Base-by-base conservation (phyloP, 768 basidiomycete genomes). In the Boletus bicolor region DNA sequence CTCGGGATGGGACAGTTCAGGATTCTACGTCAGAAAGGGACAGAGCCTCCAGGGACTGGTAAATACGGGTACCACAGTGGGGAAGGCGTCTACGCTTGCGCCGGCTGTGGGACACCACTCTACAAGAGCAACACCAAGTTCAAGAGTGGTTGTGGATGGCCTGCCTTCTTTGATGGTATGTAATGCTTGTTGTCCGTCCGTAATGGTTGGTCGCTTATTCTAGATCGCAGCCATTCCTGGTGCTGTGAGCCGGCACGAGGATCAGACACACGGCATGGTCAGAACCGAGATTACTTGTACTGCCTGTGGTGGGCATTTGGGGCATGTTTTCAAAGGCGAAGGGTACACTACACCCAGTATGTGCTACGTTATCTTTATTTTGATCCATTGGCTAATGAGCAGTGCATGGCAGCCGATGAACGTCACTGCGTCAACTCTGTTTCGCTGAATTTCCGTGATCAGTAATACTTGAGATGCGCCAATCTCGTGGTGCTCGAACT, bases 321-420 rank as follows among this genome's bases (percentile, higher is more conserved):
- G 95, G 5, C 94, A 98, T 68, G 90, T 98, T 39, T 98, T 98
- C 82, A 90, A 91, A 66, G 93, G 93, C 37, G 94, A 96, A 72
- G 87, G 88, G 2, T 93, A 81, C 72, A 54, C 73, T 6, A 92
- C 85, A 0, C 92, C 92, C 4, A 92, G 90, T 87, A 68, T 37
- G 86, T 74, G 21, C 21, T 34, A 12, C 7, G 19, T 44, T 24
- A 1, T 19, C 15, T 14, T 42, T 8, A 21, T n/a, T 21, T n/a
- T 21, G 30, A 35, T 35, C 5, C 30, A 5, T 35, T 1, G 28
- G 43, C 55, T 45, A 14, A 71, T 8, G 35, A 7, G 10, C 36
- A 17, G 53, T 51, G 21, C 21, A 24, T 24, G 41, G 24, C 64
- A 89, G 90, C 83, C 49, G 84, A 93, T 65, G 91, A 93, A 67